These are phyloP conservation scores for Cladosporium sp. DNA, from an alignment of 2,329 filamentous ascomycete genomes.

Conservation along the genomic window DNA sequence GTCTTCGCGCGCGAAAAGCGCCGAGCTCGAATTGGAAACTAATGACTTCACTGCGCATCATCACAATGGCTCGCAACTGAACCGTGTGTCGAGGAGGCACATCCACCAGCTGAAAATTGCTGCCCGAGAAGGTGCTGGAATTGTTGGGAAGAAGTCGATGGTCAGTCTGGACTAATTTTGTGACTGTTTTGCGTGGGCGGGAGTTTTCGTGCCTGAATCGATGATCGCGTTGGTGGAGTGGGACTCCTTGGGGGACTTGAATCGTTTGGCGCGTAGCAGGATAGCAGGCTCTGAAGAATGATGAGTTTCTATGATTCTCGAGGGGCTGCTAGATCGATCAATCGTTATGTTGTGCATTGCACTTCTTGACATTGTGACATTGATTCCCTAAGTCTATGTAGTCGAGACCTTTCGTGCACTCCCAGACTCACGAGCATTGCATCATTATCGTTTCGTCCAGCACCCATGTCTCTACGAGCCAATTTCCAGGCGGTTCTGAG, in stretches of 20 bases:
- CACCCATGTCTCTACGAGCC: background rate
- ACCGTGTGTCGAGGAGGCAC: background rate
- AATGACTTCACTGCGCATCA: constrained; percentile 12
- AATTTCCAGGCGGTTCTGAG: background rate
- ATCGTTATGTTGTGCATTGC: background rate
- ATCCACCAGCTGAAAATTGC: background rate
- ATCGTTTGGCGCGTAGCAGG: background rate
- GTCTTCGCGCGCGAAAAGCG: too few relatives aligned
- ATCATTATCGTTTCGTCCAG: background rate
- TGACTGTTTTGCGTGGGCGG: background rate
- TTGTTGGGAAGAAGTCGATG: background rate
- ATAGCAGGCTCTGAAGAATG: background rate
- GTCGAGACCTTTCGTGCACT: background rate
- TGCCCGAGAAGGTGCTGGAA: constrained; percentile 6
- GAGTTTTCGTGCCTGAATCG: background rate
- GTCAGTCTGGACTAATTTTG: background rate
- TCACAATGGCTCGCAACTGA: background rate
- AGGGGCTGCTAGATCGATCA: background rate
- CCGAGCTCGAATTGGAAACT: background rate
- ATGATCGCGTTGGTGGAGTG: background rate
- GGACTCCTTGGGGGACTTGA: background rate
- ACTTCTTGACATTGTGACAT: background rate
- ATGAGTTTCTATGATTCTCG: background rate
- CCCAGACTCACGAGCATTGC: background rate
- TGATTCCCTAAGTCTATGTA: background rate